These are phyloP conservation scores for Sclerotinia sclerotiorum DNA, from an alignment of 2,329 filamentous ascomycete genomes.

Conservation along the genomic window DNA sequence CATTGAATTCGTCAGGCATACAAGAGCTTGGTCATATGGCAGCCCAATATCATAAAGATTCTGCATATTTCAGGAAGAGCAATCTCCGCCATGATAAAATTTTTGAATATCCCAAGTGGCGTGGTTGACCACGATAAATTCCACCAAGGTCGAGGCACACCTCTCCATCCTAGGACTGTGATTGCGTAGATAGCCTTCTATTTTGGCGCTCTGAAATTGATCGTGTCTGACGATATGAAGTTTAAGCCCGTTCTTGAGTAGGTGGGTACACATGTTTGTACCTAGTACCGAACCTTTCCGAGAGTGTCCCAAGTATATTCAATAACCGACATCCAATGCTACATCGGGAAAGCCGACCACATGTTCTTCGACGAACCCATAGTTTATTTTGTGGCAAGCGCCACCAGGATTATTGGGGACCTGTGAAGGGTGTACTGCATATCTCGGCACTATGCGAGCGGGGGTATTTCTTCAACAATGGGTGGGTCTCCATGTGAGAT, in stretches of 20 bases:
- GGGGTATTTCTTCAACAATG: background rate
- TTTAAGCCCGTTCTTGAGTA: background rate
- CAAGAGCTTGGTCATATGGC: background rate
- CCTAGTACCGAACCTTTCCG: background rate
- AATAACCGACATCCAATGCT: conserved; percentile 2
- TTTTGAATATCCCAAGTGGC: background rate
- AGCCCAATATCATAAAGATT: background rate
- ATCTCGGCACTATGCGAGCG: conserved; percentile 7
- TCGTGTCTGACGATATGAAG: background rate
- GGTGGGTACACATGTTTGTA: background rate
- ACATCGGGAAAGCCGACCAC: conserved; percentile 10
- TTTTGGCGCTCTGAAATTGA: background rate
- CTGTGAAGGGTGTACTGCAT: background rate
- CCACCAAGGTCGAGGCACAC: background rate
- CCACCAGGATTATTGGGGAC: conserved; percentile 16
- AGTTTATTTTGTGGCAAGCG: conserved; percentile 2
- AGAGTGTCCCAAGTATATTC: background rate
- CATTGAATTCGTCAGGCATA: background rate
- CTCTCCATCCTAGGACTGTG: background rate
- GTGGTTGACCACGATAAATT: background rate
- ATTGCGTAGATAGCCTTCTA: background rate
- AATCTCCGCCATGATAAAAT: background rate
- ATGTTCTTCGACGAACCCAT: conserved; percentile 11
- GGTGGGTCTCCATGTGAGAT: conserved; percentile 10
- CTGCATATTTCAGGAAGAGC: background rate